A percentile compares a stretch with the other conserved stretches of the same genome.
These are phyloP conservation scores for Alternaria atra DNA, from an alignment of 2,329 filamentous ascomycete genomes.

Conservation along the genomic window DNA sequence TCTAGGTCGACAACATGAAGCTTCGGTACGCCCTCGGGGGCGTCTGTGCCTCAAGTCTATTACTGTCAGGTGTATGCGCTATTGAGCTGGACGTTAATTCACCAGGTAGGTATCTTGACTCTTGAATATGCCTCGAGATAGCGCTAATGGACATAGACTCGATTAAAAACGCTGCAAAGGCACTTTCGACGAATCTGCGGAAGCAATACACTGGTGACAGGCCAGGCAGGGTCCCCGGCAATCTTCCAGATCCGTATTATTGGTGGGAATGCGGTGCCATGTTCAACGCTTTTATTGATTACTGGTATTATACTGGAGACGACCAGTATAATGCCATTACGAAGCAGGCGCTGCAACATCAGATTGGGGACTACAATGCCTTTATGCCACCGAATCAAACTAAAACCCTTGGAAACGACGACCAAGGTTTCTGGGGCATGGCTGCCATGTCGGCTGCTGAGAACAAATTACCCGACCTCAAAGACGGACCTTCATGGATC, in stretches of 20 bases:
- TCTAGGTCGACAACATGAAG: slow-evolving; percentile 42
- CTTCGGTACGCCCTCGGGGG: slow-evolving; percentile 42
- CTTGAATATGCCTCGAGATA: not conserved
- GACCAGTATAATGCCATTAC: slow-evolving; percentile 51
- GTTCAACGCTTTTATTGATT: slow-evolving; percentile 52
- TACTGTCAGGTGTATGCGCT: slow-evolving; percentile 43
- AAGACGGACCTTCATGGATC: slow-evolving; percentile 68
- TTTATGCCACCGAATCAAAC: slow-evolving; percentile 82
- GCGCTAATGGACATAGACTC: slow-evolving; percentile 60
- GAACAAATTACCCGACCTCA: slow-evolving; percentile 56
- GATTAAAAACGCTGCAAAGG: slow-evolving; percentile 69
- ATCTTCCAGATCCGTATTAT: slow-evolving; percentile 58
- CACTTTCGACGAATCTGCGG: slow-evolving; percentile 69
- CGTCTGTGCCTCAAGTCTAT: slow-evolving; percentile 42
- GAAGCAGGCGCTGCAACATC: slow-evolving; percentile 70
- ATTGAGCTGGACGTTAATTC: slow-evolving; percentile 44
- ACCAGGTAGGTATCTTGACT: slow-evolving; percentile 32
- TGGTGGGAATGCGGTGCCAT: slow-evolving; percentile 57
- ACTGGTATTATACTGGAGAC: slow-evolving; percentile 56
- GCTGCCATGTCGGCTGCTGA: slow-evolving; percentile 67
- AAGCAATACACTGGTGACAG: slow-evolving; percentile 71
- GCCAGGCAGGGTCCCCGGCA: slow-evolving; percentile 66
- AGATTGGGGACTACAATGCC: slow-evolving; percentile 75
- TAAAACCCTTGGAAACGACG: slow-evolving; percentile 62
- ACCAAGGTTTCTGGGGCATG: slow-evolving; percentile 68